Evolutionary conservation across 2,329 filamentous ascomycete species (phyloP).

Genomic region (Botryosphaeria dothidea): DNA sequence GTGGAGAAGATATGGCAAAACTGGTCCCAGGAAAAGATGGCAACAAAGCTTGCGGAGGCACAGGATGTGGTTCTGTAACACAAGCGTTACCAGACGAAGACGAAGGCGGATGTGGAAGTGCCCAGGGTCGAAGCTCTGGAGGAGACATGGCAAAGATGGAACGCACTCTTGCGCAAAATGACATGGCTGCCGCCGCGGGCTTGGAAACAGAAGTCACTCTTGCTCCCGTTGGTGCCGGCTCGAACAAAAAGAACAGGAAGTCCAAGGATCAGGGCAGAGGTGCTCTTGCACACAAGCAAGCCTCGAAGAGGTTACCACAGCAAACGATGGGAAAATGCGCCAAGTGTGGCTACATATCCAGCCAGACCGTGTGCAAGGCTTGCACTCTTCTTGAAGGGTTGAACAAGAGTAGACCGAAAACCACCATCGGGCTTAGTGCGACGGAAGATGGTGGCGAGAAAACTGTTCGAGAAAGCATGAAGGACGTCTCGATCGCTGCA

Average conservation of each 20-base stretch:
- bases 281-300: conserved; percentile 23
- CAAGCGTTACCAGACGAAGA: conserved; percentile 55
- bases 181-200: conserved; percentile 53
- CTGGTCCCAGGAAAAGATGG: conserved; percentile 66
- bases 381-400: conserved; percentile 86
- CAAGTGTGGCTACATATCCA: conserved; percentile 92
- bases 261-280: conserved; percentile 23
- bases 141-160: conserved; percentile 85
- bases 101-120: conserved; percentile 73
- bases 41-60: conserved; percentile 35
- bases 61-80: conserved; percentile 34
- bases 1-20: conserved; percentile 92
- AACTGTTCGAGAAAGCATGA: neutral
- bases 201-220: conserved; percentile 25
- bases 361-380: conserved; percentile 90
- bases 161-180: conserved; percentile 64
- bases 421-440: conserved; percentile 31
- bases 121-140: conserved; percentile 65
- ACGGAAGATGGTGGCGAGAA: neutral
- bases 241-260: conserved; percentile 25
- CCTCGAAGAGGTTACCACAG: conserved; percentile 45
- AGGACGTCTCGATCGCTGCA: neutral
- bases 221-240: neutral
- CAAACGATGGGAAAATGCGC: conserved; percentile 82
- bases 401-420: conserved; percentile 68